Percentiles rank a stretch among this genome's conserved stretches.
Evolutionary conservation across 2,329 filamentous ascomycete species (phyloP).

Genomic region (Exophiala lecanii-corni): DNA sequence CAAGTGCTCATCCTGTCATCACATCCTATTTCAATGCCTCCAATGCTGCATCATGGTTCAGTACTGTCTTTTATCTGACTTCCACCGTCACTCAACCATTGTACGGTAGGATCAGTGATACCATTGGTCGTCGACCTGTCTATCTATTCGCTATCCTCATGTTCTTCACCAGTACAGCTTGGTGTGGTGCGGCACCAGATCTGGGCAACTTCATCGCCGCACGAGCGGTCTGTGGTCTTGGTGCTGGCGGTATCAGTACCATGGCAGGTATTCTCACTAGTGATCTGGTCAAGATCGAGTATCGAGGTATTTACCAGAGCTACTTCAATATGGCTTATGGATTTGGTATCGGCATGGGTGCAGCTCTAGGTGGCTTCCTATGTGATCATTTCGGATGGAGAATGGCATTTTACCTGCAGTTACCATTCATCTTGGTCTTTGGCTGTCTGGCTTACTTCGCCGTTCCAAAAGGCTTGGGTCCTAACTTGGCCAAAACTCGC

Average conservation of each 20-base stretch:
- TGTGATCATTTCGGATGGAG: conserved; percentile 69
- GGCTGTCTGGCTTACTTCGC: conserved; percentile 39
- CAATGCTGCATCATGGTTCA: conserved; percentile 77
- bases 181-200: conserved; percentile 63
- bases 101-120: conserved; percentile 69
- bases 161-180: conserved; percentile 61
- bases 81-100: conserved; percentile 72
- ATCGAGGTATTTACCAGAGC: conserved; percentile 67
- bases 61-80: conserved; percentile 72
- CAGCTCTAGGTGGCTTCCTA: conserved; percentile 65
- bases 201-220: conserved; percentile 69
- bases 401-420: conserved; percentile 64
- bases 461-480: conserved; percentile 43
- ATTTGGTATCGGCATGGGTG: conserved; percentile 45
- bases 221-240: conserved; percentile 65
- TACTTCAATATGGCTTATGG: conserved; percentile 44
- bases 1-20: conserved; percentile 73
- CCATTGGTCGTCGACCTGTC: conserved; percentile 56
- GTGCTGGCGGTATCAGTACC: conserved; percentile 66
- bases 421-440: conserved; percentile 48
- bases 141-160: conserved; percentile 61
- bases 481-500: conserved; percentile 43
- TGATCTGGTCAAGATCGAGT: conserved; percentile 69
- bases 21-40: conserved; percentile 74
- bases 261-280: conserved; percentile 67